Conservation (phyloP, 495 filamentous ascomycete genomes). For the Aspergillus sclerotiicarbonarius region DNA sequence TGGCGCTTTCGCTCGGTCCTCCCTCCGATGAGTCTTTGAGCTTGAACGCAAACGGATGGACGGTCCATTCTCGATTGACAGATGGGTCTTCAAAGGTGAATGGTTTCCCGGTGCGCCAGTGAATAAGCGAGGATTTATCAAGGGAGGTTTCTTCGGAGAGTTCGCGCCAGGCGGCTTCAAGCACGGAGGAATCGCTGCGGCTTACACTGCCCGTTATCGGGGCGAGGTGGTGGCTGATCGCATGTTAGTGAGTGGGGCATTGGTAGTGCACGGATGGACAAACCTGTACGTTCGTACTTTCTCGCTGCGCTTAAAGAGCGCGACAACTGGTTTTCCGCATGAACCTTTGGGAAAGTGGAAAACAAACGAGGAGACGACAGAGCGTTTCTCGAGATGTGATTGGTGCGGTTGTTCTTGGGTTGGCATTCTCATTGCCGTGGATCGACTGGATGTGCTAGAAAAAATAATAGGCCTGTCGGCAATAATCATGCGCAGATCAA, state of each 20-base stretch:
- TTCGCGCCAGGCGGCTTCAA: conserved; percentile 60
- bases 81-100: conserved; percentile 55
- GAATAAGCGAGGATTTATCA: conserved; percentile 38
- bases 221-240: conserved; percentile 49
- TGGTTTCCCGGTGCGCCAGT: conserved; percentile 57
- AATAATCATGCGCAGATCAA: too few species aligned
- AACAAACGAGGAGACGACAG: conserved; percentile 57
- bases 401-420: neutral
- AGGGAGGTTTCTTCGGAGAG: conserved; percentile 61
- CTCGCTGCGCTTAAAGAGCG: conserved; percentile 56
- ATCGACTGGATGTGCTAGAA: too few species aligned
- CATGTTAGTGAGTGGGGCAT: neutral
- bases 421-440: too few species aligned
- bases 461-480: too few species aligned
- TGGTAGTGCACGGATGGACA: neutral
- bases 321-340: conserved; percentile 38
- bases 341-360: conserved; percentile 38
- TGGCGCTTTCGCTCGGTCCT: conserved; percentile 34
- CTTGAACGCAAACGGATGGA: conserved; percentile 61
- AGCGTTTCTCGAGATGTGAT: conserved; percentile 32
- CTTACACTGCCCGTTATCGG: conserved; percentile 63
- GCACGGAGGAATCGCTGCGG: conserved; percentile 43
- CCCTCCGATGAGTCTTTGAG: conserved; percentile 36
- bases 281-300: conserved; percentile 57
- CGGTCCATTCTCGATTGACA: conserved; percentile 57